Evolutionary conservation across 192 early-diverging fungal species (phyloP).

Genomic region (Lunasporangiospora selenospora): DNA sequence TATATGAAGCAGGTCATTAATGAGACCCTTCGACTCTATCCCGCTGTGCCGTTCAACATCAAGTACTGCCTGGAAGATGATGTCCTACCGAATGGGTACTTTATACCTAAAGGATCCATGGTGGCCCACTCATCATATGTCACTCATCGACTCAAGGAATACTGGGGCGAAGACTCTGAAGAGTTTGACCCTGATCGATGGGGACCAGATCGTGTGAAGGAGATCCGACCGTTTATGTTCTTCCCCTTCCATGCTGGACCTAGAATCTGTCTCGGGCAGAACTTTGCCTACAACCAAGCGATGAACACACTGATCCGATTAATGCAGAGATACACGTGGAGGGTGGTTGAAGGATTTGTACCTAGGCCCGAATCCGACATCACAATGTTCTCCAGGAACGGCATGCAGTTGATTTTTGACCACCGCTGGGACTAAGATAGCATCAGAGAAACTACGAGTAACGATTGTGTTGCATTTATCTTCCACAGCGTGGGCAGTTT

Average conservation of each 20-base stretch:
- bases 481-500: too few relatives aligned
- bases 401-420: constrained; percentile 43
- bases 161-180: constrained; percentile 46
- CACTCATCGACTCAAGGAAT: constrained; percentile 51
- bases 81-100: constrained; percentile 47
- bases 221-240: constrained; percentile 51
- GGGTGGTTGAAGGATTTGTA: constrained; percentile 33
- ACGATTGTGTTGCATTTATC: too few relatives aligned
- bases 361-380: constrained; percentile 46
- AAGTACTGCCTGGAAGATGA: constrained; percentile 47
- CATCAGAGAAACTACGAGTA: too few relatives aligned
- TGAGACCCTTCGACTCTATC: constrained; percentile 61
- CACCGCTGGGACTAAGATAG: constrained; percentile 19
- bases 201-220: constrained; percentile 48
- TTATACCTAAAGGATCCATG: constrained; percentile 51
- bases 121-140: constrained; percentile 47
- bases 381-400: constrained; percentile 47
- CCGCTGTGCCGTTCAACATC: constrained; percentile 53
- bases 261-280: constrained; percentile 42
- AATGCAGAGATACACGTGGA: constrained; percentile 39
- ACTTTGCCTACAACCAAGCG: constrained; percentile 49
- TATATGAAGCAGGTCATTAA: constrained; percentile 64
- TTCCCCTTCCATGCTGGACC: constrained; percentile 57
- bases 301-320: constrained; percentile 45
- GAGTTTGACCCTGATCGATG: constrained; percentile 61